Evolutionary conservation across 2,329 filamentous ascomycete genomes (phyloP), one percentile per base, ranked within the genome.

Genomic region (Ilyonectria robusta): DNA sequence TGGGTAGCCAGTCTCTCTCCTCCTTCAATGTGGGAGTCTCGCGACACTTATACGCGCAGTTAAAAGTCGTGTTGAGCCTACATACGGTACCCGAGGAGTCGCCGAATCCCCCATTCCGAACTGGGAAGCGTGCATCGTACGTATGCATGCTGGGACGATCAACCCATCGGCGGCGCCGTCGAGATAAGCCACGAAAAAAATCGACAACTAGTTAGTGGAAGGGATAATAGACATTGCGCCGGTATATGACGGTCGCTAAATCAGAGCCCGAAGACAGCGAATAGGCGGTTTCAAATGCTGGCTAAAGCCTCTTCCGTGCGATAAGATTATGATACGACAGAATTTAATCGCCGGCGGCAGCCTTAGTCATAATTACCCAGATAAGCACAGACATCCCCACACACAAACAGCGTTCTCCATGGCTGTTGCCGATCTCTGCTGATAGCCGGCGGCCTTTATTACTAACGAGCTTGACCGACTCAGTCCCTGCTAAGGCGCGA

Each of bases 361-460:
- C 48, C 48, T 51, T 51, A 51, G 48, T 19, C 29, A 51, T 51
- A 51, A 31, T 51, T 51, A 26, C 19, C 6, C 5, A 51, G 48
- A 51, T 51, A 51, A n/a, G 48, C 48, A 31, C 48, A 17, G 17
- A n/a, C 26, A 3, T 31, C 26, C 26, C 26, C 26, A 17, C 26
- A 33, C 47, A 7, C 47, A 31, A 42, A 19, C 47, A 15, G 47
- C 26, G 31, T 10, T 10, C 10, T 51, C 47, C 13, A 31, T 51
- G 15, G 8, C 26, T 31, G 6, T 33, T 19, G 47, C 26, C 26
- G 47, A 51, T 51, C 47, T 31, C 47, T 31, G 17, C 17, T 31
- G 47, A 51, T 51, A 51, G 47, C 47, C 47, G 47, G 26, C 47
- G 47, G 47, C 47, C 47, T 33, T 51, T 19, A 31, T 51, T 51